Evolutionary conservation across 371 early-diverging fungal species (phyloP), one percentile per base, ranked within the genome.

Genomic region (Zopfochytrium polystomum): DNA sequence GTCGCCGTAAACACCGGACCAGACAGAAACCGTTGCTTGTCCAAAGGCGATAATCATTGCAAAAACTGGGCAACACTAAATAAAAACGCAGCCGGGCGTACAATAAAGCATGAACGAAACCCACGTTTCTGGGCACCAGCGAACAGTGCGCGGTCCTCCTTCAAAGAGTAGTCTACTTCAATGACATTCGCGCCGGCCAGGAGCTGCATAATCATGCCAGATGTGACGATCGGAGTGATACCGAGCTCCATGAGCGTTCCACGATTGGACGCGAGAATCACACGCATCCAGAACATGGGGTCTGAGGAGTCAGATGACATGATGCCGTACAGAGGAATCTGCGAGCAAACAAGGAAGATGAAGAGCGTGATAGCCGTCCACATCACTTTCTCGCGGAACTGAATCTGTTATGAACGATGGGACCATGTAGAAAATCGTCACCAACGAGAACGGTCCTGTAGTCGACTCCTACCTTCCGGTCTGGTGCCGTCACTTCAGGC

Each of bases 211-310:
- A 99, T 93, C 96, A 98, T 97, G 43, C 99, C 96, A 20, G 99
- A 96, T 25, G 99, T 98, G 52, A 99, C 89, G 70, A 99, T 96
- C 29, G 99, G 99, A 26, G 96, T 91, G 63, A 99, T 95, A 77
- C 99, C 99, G 67, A 99, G 82, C 83, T 99, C 99, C 98, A 98
- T 99, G 29, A 99, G 84, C 23, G 99, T 99, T 69, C 99, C 99
- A 71, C 99, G 87, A 84, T 97, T 99, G 44, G 96, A 93, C 44
- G 99, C 99, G 67, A 99, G 86, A 76, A 99, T 98, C 52, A 93
- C 94, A 79, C 99, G 91, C 87, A 99, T 87, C 98, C 98, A 99
- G 83, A 93, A 98, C 63, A 99, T 85, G 34, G 99, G 99, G 80
- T 97, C 97, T 34, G 95, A 90, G 13, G 93, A 91, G 69, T 98